Evolutionary conservation across 1,284 basidiomycete species (phyloP), one percentile per base, ranked within the genome.

Genomic region (Somion occarium): DNA sequence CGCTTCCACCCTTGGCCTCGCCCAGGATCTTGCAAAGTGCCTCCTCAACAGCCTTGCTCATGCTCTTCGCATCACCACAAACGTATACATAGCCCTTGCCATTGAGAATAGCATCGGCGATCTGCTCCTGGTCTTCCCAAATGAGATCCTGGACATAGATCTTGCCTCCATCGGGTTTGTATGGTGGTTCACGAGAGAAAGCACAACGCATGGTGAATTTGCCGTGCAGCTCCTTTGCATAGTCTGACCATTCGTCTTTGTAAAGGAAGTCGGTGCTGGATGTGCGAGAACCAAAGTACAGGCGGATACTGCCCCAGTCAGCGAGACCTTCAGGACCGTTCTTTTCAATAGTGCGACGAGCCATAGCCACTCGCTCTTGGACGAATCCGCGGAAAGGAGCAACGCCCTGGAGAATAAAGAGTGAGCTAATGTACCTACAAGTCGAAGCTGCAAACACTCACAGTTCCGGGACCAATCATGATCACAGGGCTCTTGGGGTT

Each of bases 371-470:
- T 60, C 96, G 91, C 69, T 99, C 96, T 73, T 99, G 97, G 5
- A 99, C 83, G 68, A 99, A 99, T 1, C 94, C 94, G 54, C 96
- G 90, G 91, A 99, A 99, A 15, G 96, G 96, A 30, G 96, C 96
- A 49, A 99, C 93, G 75, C 94, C 93, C 91, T 89, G 59, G 19
- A 44, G 51, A 58, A 49, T 44, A 39, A n/a, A n/a, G n/a, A 50
- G 23, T 50, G n/a, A 37, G 34, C 34, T n/a, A 37, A 37, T 55
- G 9, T 56, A 48, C 44, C n/a, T n/a, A n/a, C n/a, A n/a, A n/a
- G n/a, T n/a, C n/a, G 34, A 20, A 30, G 30, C 49, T 26, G 25
- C 26, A 80, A 34, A 34, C 15, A 34, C 89, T 74, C 64, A 95
- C 93, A 55, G 95, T 98, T 51, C 96, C 96, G 53, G 96, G 96